These are phyloP conservation scores for Pleurotus cornucopiae DNA, from an alignment of 768 basidiomycete species.

Conservation along the genomic window DNA sequence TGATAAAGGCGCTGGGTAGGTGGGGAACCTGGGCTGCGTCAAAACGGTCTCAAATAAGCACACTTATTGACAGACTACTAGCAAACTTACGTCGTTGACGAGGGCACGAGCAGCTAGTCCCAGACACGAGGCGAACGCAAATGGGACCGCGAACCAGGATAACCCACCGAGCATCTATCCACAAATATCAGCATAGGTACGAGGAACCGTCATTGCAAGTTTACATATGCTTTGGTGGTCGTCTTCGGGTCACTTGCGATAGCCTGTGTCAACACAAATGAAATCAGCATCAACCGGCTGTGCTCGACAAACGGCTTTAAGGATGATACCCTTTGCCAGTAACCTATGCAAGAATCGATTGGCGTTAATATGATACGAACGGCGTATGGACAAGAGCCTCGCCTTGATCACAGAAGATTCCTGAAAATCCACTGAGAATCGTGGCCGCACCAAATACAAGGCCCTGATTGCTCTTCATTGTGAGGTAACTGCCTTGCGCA, in stretches of 20 bases:
- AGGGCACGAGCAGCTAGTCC: conserved; percentile 38
- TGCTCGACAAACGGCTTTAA: not conserved
- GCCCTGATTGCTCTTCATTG: conserved; percentile 49
- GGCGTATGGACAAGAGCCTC: conserved; percentile 1
- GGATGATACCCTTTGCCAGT: conserved; percentile 48
- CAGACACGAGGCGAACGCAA: conserved; percentile 43
- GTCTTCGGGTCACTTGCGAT: conserved; percentile 48
- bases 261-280: conserved; percentile 23
- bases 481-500: conserved; percentile 46
- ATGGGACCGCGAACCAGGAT: conserved; percentile 56
- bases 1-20: conserved; percentile 41
- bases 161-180: conserved; percentile 50
- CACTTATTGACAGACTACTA: not conserved
- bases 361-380: not conserved
- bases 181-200: not conserved
- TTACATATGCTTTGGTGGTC: conserved; percentile 47
- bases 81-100: conserved; percentile 23
- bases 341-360: conserved; percentile 26
- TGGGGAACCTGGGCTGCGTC: conserved; percentile 47
- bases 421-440: conserved; percentile 38
- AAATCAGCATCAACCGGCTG: not conserved
- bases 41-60: not conserved
- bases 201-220: conserved; percentile 10
- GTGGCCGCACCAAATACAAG: conserved; percentile 36
- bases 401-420: conserved; percentile 51